Evolutionary conservation across 192 early-diverging fungal species (phyloP), one percentile per base, ranked within the genome.

Genomic region (Geranomyces michiganensis): DNA sequence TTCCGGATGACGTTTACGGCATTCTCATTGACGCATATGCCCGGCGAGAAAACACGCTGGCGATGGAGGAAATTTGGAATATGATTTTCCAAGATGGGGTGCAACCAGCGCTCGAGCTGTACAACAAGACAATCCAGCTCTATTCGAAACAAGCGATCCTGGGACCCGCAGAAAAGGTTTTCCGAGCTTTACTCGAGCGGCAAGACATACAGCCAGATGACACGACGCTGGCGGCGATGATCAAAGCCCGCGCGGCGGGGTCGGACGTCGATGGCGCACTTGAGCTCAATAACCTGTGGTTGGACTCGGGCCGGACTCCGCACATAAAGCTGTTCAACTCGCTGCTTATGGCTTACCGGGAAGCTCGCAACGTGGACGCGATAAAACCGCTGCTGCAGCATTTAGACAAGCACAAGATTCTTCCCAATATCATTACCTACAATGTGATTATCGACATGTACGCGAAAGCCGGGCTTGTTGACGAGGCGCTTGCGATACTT

Each of bases 381-480:
- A 59, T 69, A 30, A 19, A 45, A 43, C 10, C 32, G 13, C 26
- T 68, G 9, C 26, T 69, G 22, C 21, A 44, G 22, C 33, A 47
- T 41, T 22, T 70, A 43, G 56, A 62, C 22, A 21, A 36, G 21
- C 21, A 61, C 61, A 31, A 56, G 0, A 31, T 70, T 21, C 27
- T 30, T 7, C 58, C 67, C 6, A 70, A 70, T 44, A 59, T 45
- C 61, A 56, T 56, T 30, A 75, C 67, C 21, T 75, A 70, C 56
- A 62, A 75, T 59, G 60, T 67, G 1, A 15, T 68, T 17, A 19
- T 75, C 33, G 73, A 68, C 36, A 66, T 53, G 19, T 56, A 74
- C 53, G 68, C 61, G 29, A 65, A 66, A 32, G 53, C 56, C 31
- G 72, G 61, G 9, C 22, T 31, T 17, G 17, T 46, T 0, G 67